phyloP scores from a whole-genome alignment of 2,329 filamentous ascomycete genomes.

The Sclerotinia spermophila region DNA sequence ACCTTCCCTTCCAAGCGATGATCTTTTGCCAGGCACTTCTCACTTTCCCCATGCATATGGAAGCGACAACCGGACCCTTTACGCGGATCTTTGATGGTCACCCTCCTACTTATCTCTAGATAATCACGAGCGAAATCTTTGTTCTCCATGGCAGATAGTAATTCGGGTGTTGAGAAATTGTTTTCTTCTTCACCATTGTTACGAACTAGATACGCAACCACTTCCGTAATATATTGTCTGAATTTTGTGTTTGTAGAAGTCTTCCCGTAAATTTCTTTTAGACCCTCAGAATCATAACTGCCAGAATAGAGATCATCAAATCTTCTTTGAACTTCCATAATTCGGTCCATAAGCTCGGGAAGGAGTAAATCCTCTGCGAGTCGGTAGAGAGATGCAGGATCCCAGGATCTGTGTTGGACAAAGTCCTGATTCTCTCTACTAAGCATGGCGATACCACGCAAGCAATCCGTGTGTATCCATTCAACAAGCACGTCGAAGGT shows the following conservation, averaged over 20 bases:
- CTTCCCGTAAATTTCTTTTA: fast-evolving
- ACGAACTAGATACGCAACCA: not conserved
- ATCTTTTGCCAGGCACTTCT: not conserved
- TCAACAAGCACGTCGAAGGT: not conserved
- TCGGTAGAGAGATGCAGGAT: not conserved
- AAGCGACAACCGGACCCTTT: not conserved
- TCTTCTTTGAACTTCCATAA: not conserved
- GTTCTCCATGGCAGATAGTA: not conserved
- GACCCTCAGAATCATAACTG: not conserved
- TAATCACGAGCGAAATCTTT: not conserved
- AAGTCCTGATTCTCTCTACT: not conserved
- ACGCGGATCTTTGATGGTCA: not conserved
- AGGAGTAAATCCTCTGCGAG: not conserved
- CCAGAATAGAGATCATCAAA: not conserved
- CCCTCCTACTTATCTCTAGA: no score
- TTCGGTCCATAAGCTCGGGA: not conserved
- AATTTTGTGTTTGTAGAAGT: not conserved
- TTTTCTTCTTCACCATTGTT: no score
- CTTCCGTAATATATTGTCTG: not conserved
- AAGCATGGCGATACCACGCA: not conserved
- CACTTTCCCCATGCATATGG: not conserved
- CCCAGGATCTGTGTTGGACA: not conserved
- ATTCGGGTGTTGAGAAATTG: not conserved
- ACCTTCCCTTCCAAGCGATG: not conserved
- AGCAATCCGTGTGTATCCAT: not conserved